Evolutionary conservation across 2,329 filamentous ascomycete species (phyloP).

Genomic region (Xylaria sp.): DNA sequence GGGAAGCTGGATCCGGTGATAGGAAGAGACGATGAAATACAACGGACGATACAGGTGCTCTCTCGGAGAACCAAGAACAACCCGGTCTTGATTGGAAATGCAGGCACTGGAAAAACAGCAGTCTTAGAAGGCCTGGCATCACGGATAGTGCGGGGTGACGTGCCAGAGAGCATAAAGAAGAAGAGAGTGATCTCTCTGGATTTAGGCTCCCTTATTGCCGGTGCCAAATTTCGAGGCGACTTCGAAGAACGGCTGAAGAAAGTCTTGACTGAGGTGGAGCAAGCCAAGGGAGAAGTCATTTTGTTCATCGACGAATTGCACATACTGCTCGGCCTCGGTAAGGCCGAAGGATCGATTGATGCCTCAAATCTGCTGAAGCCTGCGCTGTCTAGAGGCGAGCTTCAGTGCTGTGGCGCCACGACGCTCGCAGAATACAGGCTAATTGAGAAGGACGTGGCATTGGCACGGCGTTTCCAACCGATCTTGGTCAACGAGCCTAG

Average conservation of each 20-base stretch:
- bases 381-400: constrained; percentile 87
- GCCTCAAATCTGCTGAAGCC: constrained; percentile 95
- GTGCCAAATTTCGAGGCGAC: constrained; percentile 94
- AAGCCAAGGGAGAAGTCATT: constrained; percentile 89
- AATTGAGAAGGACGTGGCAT: constrained; percentile 95
- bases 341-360: constrained; percentile 95
- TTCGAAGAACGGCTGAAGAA: constrained; percentile 95
- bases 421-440: constrained; percentile 90
- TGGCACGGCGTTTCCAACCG: constrained; percentile 93
- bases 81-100: constrained; percentile 90
- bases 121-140: constrained; percentile 91
- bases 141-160: constrained; percentile 89
- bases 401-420: constrained; percentile 95
- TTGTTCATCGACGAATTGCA: constrained; percentile 96
- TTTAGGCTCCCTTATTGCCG: constrained; percentile 91
- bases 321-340: constrained; percentile 89
- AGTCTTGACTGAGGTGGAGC: constrained; percentile 89
- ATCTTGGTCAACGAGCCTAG: constrained; percentile 92
- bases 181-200: constrained; percentile 90
- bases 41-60: constrained; percentile 92
- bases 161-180: constrained; percentile 95
- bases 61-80: constrained; percentile 96
- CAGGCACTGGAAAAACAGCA: constrained; percentile 93
- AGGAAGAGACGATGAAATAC: constrained; percentile 89
- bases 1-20: constrained; percentile 97